A percentile compares a stretch with the other conserved stretches of the same genome.
phyloP scores from a whole-genome alignment of 1,284 basidiomycete genomes.

The Rhodofomes roseus region DNA sequence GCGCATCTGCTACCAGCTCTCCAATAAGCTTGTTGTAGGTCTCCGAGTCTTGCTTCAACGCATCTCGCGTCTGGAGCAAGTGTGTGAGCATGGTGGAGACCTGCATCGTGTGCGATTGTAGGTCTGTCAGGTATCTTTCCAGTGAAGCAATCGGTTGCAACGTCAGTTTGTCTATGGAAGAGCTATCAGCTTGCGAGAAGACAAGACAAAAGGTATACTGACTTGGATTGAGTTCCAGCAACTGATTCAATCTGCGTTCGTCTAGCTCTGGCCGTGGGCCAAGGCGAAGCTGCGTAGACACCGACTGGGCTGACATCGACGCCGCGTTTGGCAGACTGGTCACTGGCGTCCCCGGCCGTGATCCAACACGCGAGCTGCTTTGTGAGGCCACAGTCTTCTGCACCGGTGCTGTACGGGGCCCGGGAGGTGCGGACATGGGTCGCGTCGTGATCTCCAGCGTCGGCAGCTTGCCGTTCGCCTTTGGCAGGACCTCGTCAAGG shows the following conservation, averaged over 20 bases:
- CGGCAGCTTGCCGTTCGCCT: constrained; percentile 69
- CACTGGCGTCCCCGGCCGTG: constrained; percentile 56
- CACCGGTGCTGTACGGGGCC: constrained; percentile 41
- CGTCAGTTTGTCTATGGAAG: constrained; percentile 59
- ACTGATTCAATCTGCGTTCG: constrained; percentile 53
- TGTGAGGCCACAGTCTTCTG: constrained; percentile 33
- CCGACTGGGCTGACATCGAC: constrained; percentile 16
- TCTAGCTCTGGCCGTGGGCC: constrained; percentile 74
- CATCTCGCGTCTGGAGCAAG: constrained; percentile 79
- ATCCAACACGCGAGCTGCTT: constrained; percentile 38
- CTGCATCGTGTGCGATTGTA: constrained; percentile 67
- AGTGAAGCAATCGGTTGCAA: constrained; percentile 66
- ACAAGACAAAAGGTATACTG: constrained; percentile 17
- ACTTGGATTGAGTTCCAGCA: constrained; percentile 73
- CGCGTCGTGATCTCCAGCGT: constrained; percentile 80
- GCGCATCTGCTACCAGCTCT: constrained; percentile 78
- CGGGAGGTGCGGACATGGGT: constrained; percentile 74
- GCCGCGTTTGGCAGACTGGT: constrained; percentile 21
- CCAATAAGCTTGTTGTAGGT: constrained; percentile 81
- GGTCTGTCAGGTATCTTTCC: constrained; percentile 60
- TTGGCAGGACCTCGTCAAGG: constrained; percentile 85
- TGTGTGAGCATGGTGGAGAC: constrained; percentile 76
- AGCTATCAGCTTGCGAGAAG: neutral
- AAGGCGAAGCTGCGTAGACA: constrained; percentile 53
- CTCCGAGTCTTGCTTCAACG: constrained; percentile 83